Conservation (phyloP, 2,329 filamentous ascomycete genomes). For the Fusarium globosum region DNA sequence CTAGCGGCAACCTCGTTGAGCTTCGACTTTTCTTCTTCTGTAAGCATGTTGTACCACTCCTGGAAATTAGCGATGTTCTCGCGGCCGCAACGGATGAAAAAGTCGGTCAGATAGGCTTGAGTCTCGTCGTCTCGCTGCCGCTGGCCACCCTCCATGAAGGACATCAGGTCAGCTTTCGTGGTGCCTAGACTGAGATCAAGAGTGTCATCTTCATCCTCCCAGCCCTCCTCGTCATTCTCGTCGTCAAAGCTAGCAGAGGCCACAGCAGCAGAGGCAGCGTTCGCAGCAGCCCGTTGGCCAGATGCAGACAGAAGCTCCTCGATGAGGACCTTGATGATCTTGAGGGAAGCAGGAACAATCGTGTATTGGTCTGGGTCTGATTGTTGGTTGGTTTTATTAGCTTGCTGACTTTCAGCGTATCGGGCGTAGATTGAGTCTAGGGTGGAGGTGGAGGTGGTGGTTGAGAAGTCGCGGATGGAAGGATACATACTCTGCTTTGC, state of each 20-base stretch:
- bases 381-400: conserved; percentile 42
- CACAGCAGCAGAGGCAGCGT: conserved; percentile 71
- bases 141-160: conserved; percentile 69
- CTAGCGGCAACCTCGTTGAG: conserved; percentile 64
- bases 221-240: conserved; percentile 81
- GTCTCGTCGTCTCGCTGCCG: conserved; percentile 90
- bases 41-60: conserved; percentile 66
- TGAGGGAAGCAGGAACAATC: conserved; percentile 85
- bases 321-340: conserved; percentile 95
- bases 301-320: conserved; percentile 89
- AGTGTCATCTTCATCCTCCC: conserved; percentile 86
- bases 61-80: conserved; percentile 68
- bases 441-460: conserved; percentile 26
- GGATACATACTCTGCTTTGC: conserved; percentile 77
- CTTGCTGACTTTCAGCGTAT: conserved; percentile 31
- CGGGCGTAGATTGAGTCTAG: conserved; percentile 35
- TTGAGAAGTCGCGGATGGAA: conserved; percentile 31
- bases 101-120: conserved; percentile 83
- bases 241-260: conserved; percentile 69
- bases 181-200: conserved; percentile 79
- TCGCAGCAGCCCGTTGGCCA: conserved; percentile 69
- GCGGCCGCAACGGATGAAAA: conserved; percentile 74
- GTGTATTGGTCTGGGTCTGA: conserved; percentile 90
- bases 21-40: conserved; percentile 67
- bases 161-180: conserved; percentile 83